Evolutionary conservation across 2,329 filamentous ascomycete species (phyloP).

Genomic region (Hymenoscyphus scutula): DNA sequence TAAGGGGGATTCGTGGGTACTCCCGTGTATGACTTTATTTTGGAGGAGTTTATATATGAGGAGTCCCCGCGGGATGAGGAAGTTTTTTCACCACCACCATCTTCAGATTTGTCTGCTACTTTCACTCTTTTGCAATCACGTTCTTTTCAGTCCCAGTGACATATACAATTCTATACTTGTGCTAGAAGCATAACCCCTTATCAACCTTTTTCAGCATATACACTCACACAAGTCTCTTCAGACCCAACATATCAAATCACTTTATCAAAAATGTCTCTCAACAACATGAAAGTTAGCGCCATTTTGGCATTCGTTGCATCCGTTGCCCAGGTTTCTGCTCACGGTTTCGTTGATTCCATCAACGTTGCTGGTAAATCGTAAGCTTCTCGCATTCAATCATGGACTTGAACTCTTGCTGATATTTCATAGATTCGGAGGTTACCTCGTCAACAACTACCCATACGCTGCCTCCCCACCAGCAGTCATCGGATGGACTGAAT

Average conservation of each 20-base stretch:
- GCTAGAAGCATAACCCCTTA: not conserved
- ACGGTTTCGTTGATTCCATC: slow-evolving; percentile 45
- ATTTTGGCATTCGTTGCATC: slow-evolving; percentile 32
- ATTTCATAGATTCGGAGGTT: slow-evolving; percentile 34
- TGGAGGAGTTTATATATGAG: not conserved
- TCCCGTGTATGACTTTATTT: not conserved
- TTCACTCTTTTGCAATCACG: slow-evolving; percentile 1
- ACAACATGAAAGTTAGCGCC: slow-evolving; percentile 15
- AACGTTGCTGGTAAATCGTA: slow-evolving; percentile 41
- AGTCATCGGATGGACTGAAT: slow-evolving; percentile 42
- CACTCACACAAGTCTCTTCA: slow-evolving; percentile 6
- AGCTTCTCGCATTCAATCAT: slow-evolving; percentile 8
- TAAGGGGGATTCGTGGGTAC: not conserved
- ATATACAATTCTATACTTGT: slow-evolving; percentile 1
- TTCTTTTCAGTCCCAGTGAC: slow-evolving; percentile 7
- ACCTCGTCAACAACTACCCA: slow-evolving; percentile 21
- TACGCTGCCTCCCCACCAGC: slow-evolving; percentile 28
- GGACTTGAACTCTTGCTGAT: not conserved
- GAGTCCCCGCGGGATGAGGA: not conserved
- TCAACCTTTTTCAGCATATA: not conserved
- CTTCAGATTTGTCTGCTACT: not conserved
- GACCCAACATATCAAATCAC: not conserved
- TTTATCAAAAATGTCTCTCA: slow-evolving; percentile 25
- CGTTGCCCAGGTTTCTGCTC: slow-evolving; percentile 43
- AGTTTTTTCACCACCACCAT: not conserved